A percentile compares a stretch with the other conserved stretches of the same genome.
Conservation (phyloP, 345 rosid genomes). For the Clarkia xantiana region DNA sequence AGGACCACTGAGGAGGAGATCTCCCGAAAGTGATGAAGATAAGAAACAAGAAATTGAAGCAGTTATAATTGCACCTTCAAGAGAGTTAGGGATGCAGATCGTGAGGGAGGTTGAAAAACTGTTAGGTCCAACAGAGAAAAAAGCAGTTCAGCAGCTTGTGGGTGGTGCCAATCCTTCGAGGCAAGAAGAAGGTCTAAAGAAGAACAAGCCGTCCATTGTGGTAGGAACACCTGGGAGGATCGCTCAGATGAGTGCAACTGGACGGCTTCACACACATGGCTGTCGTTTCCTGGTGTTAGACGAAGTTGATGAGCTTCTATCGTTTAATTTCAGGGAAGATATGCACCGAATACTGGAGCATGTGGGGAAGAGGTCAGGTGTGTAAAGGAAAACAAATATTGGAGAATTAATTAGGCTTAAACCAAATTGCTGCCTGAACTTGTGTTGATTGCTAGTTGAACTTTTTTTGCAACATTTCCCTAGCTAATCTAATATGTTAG, state of each 20-base stretch:
- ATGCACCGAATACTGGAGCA: conserved; percentile 83
- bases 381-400: no score
- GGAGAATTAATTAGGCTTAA: no score
- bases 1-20: conserved; percentile 43
- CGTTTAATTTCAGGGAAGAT: conserved; percentile 79
- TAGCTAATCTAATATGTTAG: no score
- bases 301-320: conserved; percentile 84
- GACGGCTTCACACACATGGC: conserved; percentile 75
- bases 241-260: conserved; percentile 89
- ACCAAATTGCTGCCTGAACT: no score
- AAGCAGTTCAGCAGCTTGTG: conserved; percentile 80
- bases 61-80: conserved; percentile 85
- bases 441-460: no score
- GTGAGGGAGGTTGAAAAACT: conserved; percentile 83
- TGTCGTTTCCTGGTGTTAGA: conserved; percentile 82
- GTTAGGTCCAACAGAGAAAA: conserved; percentile 65
- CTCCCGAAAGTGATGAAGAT: conserved; percentile 5
- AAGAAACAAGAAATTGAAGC: conserved; percentile 62
- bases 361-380: conserved; percentile 59
- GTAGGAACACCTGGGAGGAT: conserved; percentile 94
- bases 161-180: conserved; percentile 92
- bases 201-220: conserved; percentile 77
- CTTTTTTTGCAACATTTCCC: no score
- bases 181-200: conserved; percentile 95
- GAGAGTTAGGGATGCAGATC: conserved; percentile 94